Evolutionary conservation across 805 yeast species (phyloP), one percentile per base, ranked within the genome.

Genomic region (Tetrapisispora pingtungensis): DNA sequence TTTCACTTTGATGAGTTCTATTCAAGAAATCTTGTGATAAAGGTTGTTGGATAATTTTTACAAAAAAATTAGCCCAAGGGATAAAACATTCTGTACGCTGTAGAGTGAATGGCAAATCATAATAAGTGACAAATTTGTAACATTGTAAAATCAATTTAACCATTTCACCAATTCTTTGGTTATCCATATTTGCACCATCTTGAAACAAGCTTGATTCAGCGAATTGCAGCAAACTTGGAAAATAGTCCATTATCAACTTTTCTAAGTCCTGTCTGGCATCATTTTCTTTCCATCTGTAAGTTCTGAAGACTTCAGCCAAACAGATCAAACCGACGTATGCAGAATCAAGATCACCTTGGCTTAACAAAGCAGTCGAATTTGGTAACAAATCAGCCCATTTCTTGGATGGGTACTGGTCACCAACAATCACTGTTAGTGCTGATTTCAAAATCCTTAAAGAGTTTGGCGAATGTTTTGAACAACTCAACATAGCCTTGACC

Each of bases 41-140:
- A 1, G 95, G 93, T 18, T 80, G 65, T 8, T 67, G 68, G 41
- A 86, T 77, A 5, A 84, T 74, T 10, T 72, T 69, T 35, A 85
- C 80, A 53, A 87, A 90, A 49, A 93, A 74, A 43, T 78, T 75
- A 2, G 85, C 81, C 94, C 97, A 89, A 17, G 75, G 68, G 33
- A 72, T 61, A 56, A 80, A 60, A 45, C 66, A 49, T 47, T 80
- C 75, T 45, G 68, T 55, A 37, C 69, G 65, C 69, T 86, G 80
- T 58, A 81, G 65, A 18, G 76, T 73, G 2, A 64, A 69, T 2
- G 97, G 94, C 43, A 89, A 64, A 54, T 84, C 89, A 49, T 73
- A 74, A 58, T 73, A 79, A 3, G 90, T 80, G 35, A 80, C 80
- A 59, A 81, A 84, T 60, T 89, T 89, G 70, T 79, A 85, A 46